These are phyloP conservation scores for Rhizophagus sp. DNA, from an alignment of 192 early-diverging fungal genomes.

Conservation along the genomic window DNA sequence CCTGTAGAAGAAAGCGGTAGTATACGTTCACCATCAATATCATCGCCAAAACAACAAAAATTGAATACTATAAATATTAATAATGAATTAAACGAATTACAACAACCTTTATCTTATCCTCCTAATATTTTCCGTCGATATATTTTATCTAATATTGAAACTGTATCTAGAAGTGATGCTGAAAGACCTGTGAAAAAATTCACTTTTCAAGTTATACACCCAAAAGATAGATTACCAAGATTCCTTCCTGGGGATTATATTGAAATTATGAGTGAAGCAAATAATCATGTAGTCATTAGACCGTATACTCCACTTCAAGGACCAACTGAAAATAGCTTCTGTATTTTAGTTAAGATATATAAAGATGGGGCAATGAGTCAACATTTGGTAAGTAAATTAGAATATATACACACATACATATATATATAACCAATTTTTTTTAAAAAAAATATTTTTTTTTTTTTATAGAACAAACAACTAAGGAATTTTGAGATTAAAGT, in stretches of 20 bases:
- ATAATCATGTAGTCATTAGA: constrained; percentile 25
- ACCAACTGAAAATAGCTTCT: constrained; percentile 5
- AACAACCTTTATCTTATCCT: neutral
- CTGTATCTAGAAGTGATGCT: neutral
- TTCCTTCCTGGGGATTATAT: constrained; percentile 31
- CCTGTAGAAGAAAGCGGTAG: neutral
- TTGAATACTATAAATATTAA: neutral
- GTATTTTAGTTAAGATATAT: constrained; percentile 30
- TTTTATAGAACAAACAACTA: constrained; percentile 18
- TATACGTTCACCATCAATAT: neutral
- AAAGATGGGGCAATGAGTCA: constrained; percentile 23
- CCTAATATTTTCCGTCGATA: constrained; percentile 26
- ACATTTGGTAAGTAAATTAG: constrained; percentile 5
- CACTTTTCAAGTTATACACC: constrained; percentile 18
- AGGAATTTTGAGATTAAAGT: constrained; percentile 26
- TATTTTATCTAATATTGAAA: constrained; percentile 12
- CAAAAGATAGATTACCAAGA: neutral
- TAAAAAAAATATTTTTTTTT: neutral
- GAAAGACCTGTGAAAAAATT: constrained; percentile 14
- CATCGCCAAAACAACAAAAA: neutral
- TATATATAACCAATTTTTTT: neutral
- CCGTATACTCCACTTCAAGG: constrained; percentile 23
- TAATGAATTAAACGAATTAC: neutral
- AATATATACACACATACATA: neutral
- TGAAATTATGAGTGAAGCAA: constrained; percentile 22